Evolutionary conservation across 2,329 filamentous ascomycete species (phyloP).

Genomic region (Fusarium abutilonis): DNA sequence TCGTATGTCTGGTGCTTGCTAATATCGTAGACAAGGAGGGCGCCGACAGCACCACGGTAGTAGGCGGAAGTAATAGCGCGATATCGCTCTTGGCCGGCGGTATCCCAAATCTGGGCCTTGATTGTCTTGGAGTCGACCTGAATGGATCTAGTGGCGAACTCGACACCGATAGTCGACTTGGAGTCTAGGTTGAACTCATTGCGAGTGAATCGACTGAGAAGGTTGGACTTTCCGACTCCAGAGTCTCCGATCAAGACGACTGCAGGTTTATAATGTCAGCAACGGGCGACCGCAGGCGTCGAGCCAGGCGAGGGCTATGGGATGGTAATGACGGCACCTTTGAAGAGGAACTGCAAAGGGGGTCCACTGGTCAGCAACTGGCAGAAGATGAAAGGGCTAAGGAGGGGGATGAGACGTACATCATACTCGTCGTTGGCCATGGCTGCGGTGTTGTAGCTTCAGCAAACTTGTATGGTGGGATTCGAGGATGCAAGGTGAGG

Average conservation of each 20-base stretch:
- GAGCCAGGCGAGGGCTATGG: conserved; percentile 30
- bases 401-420: conserved; percentile 67
- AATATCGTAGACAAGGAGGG: conserved; percentile 98
- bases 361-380: conserved; percentile 48
- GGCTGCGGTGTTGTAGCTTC: conserved; percentile 53
- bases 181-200: conserved; percentile 99
- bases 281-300: conserved; percentile 30
- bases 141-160: conserved; percentile 98
- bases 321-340: conserved; percentile 70
- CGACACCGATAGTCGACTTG: conserved; percentile 99
- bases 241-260: conserved; percentile 99
- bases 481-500: conserved; percentile 30
- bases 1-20: conserved; percentile 99
- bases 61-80: conserved; percentile 99
- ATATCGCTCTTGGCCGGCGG: conserved; percentile 97
- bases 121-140: conserved; percentile 99
- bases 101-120: conserved; percentile 99
- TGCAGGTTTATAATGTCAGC: conserved; percentile 55
- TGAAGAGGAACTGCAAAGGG: conserved; percentile 89
- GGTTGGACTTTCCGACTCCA: conserved; percentile 99
- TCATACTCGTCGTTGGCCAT: conserved; percentile 99
- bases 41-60: conserved; percentile 96
- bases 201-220: conserved; percentile 98
- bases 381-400: conserved; percentile 35
- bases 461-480: conserved; percentile 25